Evolutionary conservation across 768 basidiomycete genomes (phyloP).

Genomic region (Mycena floridula): DNA sequence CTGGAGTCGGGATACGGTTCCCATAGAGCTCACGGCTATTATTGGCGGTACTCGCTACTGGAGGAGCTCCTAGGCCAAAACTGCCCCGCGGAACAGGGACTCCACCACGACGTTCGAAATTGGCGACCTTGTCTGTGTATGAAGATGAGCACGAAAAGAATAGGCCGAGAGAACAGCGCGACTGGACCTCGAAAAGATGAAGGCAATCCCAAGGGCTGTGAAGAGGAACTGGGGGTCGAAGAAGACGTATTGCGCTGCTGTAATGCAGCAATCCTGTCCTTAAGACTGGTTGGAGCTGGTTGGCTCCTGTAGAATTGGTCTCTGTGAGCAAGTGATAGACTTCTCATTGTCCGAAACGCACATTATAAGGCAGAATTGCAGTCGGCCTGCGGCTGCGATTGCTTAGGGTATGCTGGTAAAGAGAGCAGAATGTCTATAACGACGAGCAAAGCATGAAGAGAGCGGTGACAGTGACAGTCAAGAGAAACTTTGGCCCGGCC

Average conservation of each 20-base stretch:
- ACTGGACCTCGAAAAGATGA: slow-evolving; percentile 7
- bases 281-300: slow-evolving; percentile 49
- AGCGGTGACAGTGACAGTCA: too few species aligned
- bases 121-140: slow-evolving; percentile 68
- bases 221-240: slow-evolving; percentile 13
- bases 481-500: too few species aligned
- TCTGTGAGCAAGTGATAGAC: background rate
- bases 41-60: slow-evolving; percentile 38
- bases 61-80: slow-evolving; percentile 64
- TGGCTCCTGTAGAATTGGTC: slow-evolving; percentile 3
- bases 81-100: slow-evolving; percentile 70
- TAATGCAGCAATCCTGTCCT: slow-evolving; percentile 78
- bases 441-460: too few species aligned
- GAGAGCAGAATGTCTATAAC: too few species aligned
- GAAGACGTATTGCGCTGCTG: slow-evolving; percentile 49
- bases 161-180: slow-evolving; percentile 1
- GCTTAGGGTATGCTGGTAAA: too few species aligned
- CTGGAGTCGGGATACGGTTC: slow-evolving; percentile 53
- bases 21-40: slow-evolving; percentile 67
- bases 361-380: background rate
- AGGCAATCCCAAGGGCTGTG: slow-evolving; percentile 11
- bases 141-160: slow-evolving; percentile 10
- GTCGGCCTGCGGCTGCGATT: background rate
- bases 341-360: background rate
- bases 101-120: slow-evolving; percentile 74